A percentile compares a stretch with the other conserved stretches of the same genome.
Conservation (phyloP, 1,284 basidiomycete genomes). For the Prillingera fragicola region DNA sequence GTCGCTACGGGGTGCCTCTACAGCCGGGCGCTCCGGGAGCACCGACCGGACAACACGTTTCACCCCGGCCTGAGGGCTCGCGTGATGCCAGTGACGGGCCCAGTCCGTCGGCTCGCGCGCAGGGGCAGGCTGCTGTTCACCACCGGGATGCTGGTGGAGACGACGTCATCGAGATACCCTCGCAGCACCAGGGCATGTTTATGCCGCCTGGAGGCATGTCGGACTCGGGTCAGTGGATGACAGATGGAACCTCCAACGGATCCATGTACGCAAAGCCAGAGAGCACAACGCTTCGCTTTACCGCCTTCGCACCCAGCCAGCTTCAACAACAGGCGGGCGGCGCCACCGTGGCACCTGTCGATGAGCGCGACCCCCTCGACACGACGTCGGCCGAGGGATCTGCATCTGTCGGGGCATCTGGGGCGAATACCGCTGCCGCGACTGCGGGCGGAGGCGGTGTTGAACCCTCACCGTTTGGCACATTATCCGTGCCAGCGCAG, state of each 20-base stretch:
- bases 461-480: neutral
- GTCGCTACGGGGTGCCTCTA: slow-evolving; percentile 3
- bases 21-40: neutral
- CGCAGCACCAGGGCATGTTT: too few relatives aligned
- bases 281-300: too few relatives aligned
- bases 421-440: slow-evolving; percentile 2
- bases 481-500: neutral
- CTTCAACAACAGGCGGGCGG: neutral
- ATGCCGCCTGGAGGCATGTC: too few relatives aligned
- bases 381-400: neutral
- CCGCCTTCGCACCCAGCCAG: too few relatives aligned
- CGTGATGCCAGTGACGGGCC: neutral
- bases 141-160: too few relatives aligned
- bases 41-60: slow-evolving; percentile 1
- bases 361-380: slow-evolving; percentile 1
- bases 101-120: neutral
- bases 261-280: too few relatives aligned
- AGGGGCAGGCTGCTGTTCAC: too few relatives aligned
- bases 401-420: slow-evolving; percentile 2
- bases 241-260: too few relatives aligned
- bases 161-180: too few relatives aligned
- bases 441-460: neutral
- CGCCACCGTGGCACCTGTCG: too few relatives aligned
- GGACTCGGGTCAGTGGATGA: too few relatives aligned
- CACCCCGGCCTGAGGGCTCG: slow-evolving; percentile 1